Percentiles rank a stretch among this genome's conserved stretches.
Conservation (phyloP, 2,329 filamentous ascomycete genomes). For the Penicillium sp. region DNA sequence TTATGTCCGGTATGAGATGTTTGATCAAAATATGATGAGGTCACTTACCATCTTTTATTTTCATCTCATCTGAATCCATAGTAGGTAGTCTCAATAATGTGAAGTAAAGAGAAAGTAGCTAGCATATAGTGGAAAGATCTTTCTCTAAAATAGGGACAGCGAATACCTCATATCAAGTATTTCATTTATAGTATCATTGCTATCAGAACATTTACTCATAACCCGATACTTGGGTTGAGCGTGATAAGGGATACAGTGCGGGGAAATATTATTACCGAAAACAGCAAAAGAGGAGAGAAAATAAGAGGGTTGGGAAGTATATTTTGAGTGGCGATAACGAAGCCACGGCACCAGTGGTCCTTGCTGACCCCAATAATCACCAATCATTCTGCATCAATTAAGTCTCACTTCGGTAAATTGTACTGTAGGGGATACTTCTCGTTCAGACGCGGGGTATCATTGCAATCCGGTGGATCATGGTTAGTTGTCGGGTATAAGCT, state of each 20-base stretch:
- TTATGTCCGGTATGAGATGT: neutral
- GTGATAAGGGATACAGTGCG: neutral
- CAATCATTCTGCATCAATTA: neutral
- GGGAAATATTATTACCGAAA: neutral
- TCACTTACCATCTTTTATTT: neutral
- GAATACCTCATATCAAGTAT: neutral
- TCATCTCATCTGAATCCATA: neutral
- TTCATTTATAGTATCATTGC: neutral
- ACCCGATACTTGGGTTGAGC: neutral
- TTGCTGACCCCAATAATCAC: neutral
- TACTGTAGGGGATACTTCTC: neutral
- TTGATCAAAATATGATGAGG: neutral
- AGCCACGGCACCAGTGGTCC: neutral
- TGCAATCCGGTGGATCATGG: no score
- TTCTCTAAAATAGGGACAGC: neutral
- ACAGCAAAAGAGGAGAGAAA: neutral
- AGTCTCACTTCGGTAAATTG: neutral
- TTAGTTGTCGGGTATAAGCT: no score
- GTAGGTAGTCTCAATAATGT: neutral
- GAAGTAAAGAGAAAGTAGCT: no score
- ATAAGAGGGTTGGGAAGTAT: neutral
- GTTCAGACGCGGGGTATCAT: no score
- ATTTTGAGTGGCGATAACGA: neutral
- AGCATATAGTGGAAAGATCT: no score
- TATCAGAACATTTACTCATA: neutral